These are phyloP conservation scores for Mortierella sp. DNA, from an alignment of 371 early-diverging fungal genomes.

Conservation along the genomic window DNA sequence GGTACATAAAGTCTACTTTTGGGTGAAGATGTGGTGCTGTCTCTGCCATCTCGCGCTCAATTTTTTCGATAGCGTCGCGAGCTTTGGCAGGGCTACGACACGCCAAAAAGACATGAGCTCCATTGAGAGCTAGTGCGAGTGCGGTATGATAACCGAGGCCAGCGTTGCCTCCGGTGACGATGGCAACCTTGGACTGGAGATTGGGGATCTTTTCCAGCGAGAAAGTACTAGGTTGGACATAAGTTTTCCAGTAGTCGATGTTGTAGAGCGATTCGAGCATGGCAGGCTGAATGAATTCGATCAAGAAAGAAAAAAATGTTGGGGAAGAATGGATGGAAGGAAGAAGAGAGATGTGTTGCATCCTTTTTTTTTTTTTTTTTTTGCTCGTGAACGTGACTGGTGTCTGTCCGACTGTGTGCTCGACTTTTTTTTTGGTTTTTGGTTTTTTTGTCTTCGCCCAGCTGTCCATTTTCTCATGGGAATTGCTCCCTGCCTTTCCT, in stretches of 20 bases:
- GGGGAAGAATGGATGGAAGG: not conserved
- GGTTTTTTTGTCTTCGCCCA: no score
- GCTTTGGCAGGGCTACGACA: slow-evolving; percentile 64
- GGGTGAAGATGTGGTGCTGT: slow-evolving; percentile 40
- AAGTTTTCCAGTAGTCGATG: slow-evolving; percentile 50
- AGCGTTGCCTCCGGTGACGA: slow-evolving; percentile 79
- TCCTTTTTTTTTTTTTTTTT: no score
- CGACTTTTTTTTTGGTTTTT: no score
- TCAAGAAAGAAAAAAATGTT: not conserved
- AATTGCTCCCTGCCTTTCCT: no score
- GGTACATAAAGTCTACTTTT: slow-evolving; percentile 32
- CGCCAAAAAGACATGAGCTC: slow-evolving; percentile 64
- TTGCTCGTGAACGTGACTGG: no score
- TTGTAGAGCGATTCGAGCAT: slow-evolving; percentile 39
- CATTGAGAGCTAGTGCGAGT: slow-evolving; percentile 66
- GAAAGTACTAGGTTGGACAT: slow-evolving; percentile 26
- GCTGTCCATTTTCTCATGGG: no score
- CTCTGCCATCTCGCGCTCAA: slow-evolving; percentile 56
- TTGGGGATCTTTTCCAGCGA: slow-evolving; percentile 66
- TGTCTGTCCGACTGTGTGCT: no score
- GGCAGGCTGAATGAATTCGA: no score
- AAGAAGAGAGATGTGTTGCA: no score
- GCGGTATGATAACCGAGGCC: slow-evolving; percentile 76
- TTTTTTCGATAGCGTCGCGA: slow-evolving; percentile 58
- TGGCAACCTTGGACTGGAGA: slow-evolving; percentile 68